A percentile compares a stretch with the other conserved stretches of the same genome.
These are phyloP conservation scores for Cyphellophora attinorum DNA, from an alignment of 2,329 filamentous ascomycete species.

Conservation along the genomic window DNA sequence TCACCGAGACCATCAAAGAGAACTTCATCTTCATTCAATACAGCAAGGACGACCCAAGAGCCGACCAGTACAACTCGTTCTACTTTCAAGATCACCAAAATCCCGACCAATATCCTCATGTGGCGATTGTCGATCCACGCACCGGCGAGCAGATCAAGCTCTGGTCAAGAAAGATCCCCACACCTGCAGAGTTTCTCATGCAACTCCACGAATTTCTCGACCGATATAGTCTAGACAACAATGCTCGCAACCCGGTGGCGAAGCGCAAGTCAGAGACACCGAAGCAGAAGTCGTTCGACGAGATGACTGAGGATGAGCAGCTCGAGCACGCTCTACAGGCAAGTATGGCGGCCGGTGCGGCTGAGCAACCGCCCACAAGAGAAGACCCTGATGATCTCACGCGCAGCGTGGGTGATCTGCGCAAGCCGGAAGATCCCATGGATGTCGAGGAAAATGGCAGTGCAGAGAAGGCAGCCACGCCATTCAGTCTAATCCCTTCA, in stretches of 20 bases:
- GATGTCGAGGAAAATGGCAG: constrained; percentile 29
- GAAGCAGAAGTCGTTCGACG: constrained; percentile 64
- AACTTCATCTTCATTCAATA: constrained; percentile 97
- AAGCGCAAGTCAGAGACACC: constrained; percentile 61
- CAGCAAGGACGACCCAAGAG: constrained; percentile 70
- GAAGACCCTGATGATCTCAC: constrained; percentile 85
- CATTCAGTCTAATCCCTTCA: constrained; percentile 64
- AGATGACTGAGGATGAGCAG: constrained; percentile 97
- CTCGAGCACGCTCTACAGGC: constrained; percentile 86
- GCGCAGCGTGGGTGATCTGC: constrained; percentile 47
- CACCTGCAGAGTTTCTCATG: constrained; percentile 71
- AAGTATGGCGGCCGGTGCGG: constrained; percentile 56
- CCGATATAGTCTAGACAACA: constrained; percentile 77
- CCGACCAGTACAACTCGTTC: constrained; percentile 75
- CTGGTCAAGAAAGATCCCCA: constrained; percentile 77
- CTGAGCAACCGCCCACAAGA: constrained; percentile 29
- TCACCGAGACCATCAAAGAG: constrained; percentile 73
- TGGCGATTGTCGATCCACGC: constrained; percentile 87
- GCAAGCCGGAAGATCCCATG: constrained; percentile 34
- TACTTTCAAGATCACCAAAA: constrained; percentile 77
- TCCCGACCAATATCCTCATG: constrained; percentile 87
- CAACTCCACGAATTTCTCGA: constrained; percentile 95
- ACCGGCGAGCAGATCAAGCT: constrained; percentile 96
- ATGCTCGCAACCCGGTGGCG: constrained; percentile 88
- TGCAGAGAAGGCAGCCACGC: constrained; percentile 20